Percentiles rank a stretch among this genome's conserved stretches.
Conservation (phyloP, 106 monocot species). For the Apostasia ramifera region DNA sequence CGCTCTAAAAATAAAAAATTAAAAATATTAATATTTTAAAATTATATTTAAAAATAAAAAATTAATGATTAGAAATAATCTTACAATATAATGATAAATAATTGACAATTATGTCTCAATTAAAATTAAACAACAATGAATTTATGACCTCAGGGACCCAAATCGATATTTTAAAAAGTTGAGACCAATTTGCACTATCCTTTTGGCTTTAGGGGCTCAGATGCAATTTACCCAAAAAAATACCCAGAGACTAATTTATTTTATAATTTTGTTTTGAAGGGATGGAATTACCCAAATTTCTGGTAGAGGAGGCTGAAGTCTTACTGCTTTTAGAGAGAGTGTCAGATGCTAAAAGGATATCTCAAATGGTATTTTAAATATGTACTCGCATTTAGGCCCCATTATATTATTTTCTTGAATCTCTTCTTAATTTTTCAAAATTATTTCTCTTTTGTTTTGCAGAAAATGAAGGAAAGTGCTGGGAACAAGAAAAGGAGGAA, state of each 20-base stretch:
- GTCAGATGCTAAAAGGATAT: conserved; percentile 46
- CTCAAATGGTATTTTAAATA: conserved; percentile 35
- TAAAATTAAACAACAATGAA: too few relatives aligned
- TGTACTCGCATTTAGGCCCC: background rate
- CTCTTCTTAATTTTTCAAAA: background rate
- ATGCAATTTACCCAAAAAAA: too few relatives aligned
- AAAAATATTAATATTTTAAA: background rate
- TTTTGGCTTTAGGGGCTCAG: too few relatives aligned
- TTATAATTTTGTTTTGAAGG: conserved; percentile 22
- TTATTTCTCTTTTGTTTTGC: background rate
- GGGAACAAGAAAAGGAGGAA: too few relatives aligned
- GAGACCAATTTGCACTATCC: too few relatives aligned
- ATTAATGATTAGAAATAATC: too few relatives aligned
- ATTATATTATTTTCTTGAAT: background rate
- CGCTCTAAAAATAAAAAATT: background rate
- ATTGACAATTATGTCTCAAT: too few relatives aligned
- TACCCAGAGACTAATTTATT: background rate
- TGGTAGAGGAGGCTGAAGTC: conserved; percentile 34
- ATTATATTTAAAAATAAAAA: too few relatives aligned
- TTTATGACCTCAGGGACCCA: too few relatives aligned
- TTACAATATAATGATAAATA: too few relatives aligned
- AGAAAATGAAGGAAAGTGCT: too few relatives aligned
- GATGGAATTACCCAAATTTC: conserved; percentile 35
- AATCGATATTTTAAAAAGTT: too few relatives aligned
- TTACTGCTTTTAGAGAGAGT: conserved; percentile 38